Evolutionary conservation across 1,139 yeast species (phyloP).

Genomic region (Geotrichum citri-aurantii): DNA sequence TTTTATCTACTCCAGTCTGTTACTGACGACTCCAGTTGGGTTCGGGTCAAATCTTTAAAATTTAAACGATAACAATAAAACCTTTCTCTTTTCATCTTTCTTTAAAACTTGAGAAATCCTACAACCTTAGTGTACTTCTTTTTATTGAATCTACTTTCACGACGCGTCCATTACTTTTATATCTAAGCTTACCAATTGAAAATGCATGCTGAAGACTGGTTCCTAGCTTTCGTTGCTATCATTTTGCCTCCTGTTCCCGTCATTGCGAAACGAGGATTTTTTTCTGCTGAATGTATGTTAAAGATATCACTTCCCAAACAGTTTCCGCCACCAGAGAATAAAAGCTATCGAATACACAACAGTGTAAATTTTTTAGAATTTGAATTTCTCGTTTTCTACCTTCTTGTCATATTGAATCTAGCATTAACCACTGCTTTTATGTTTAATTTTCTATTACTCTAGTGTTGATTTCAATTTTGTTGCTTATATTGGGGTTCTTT

Average conservation of each 20-base stretch:
- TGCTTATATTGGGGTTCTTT: slow-evolving; percentile 66
- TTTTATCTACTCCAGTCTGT: not conserved
- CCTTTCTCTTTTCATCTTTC: not conserved
- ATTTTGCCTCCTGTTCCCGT: slow-evolving; percentile 71
- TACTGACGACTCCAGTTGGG: not conserved
- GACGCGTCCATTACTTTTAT: not conserved
- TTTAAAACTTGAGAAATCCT: not conserved
- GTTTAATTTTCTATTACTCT: not conserved
- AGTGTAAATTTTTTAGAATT: not conserved
- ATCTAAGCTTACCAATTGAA: not conserved
- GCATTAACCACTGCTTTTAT: not conserved
- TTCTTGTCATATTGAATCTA: not conserved
- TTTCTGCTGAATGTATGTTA: slow-evolving; percentile 48
- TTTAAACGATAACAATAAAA: no score
- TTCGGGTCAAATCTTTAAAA: not conserved
- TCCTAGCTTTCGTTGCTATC: slow-evolving; percentile 36
- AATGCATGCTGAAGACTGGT: slow-evolving; percentile 21
- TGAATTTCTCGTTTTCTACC: not conserved
- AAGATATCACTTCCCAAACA: not conserved
- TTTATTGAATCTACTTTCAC: not conserved
- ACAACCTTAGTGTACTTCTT: not conserved
- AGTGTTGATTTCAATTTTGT: slow-evolving; percentile 59
- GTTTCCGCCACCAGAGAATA: not conserved
- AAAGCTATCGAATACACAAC: not conserved
- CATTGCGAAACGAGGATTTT: slow-evolving; percentile 56